phyloP scores from a whole-genome alignment of 805 yeast genomes.

The Cyberlindnera nakhonratchasimensis region DNA sequence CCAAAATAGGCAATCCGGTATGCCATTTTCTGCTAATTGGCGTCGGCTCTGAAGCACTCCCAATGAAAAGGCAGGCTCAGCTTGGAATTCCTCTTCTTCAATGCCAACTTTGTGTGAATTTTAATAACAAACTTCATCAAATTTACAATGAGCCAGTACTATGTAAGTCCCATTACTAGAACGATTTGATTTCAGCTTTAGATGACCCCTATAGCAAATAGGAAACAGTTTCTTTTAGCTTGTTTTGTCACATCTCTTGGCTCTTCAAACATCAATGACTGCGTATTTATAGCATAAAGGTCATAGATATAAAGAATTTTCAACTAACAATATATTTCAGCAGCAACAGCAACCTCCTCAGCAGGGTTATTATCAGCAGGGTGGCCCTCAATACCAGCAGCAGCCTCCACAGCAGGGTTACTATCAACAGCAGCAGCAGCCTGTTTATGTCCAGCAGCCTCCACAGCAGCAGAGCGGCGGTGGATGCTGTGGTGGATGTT shows the following conservation, averaged over 20 bases:
- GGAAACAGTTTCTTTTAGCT: no score
- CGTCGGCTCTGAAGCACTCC: background rate
- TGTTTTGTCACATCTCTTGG: slow-evolving; percentile 1
- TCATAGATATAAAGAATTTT: background rate
- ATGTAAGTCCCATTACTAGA: slow-evolving; percentile 9
- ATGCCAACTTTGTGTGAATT: background rate
- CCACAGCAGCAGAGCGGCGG: slow-evolving; percentile 17
- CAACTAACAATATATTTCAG: background rate
- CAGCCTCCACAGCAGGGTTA: slow-evolving; percentile 31
- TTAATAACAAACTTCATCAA: background rate
- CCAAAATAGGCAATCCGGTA: background rate
- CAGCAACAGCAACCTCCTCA: slow-evolving; percentile 17
- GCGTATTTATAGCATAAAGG: no score
- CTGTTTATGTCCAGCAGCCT: slow-evolving; percentile 26
- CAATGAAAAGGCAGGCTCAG: slow-evolving; percentile 1
- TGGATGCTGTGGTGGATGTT: slow-evolving; percentile 20
- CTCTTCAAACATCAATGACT: no score
- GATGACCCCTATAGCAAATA: background rate
- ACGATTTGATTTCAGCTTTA: background rate
- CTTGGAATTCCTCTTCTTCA: slow-evolving; percentile 2
- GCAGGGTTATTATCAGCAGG: slow-evolving; percentile 17
- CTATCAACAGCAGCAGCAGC: slow-evolving; percentile 29
- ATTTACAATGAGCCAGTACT: slow-evolving; percentile 13
- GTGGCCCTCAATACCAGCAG: slow-evolving; percentile 18
- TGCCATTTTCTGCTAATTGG: background rate